phyloP scores from a whole-genome alignment of 2,329 filamentous ascomycete species.

The Huntiella omanensis region DNA sequence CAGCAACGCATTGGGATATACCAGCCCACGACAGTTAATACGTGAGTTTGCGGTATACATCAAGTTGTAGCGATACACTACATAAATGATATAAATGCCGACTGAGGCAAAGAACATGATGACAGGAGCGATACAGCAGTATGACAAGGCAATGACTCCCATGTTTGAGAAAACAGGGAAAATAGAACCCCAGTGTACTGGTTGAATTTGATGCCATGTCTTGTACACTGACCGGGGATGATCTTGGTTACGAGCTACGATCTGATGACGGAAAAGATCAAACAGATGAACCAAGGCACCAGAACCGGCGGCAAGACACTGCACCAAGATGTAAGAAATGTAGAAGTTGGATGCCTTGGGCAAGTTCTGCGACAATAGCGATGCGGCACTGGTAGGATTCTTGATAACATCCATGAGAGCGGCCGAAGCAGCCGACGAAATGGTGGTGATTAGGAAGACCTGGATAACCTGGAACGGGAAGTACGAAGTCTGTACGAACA shows the following conservation, averaged over 20 bases:
- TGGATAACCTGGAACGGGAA: conserved; percentile 68
- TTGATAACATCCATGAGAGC: conserved; percentile 41
- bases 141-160: conserved; percentile 64
- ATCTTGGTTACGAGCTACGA: conserved; percentile 56
- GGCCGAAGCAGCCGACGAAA: conserved; percentile 54
- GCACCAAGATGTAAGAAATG: conserved; percentile 81
- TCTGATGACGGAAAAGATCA: conserved; percentile 36
- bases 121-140: conserved; percentile 71
- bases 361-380: conserved; percentile 46
- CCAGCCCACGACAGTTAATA: conserved; percentile 73
- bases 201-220: conserved; percentile 55
- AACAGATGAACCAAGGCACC: conserved; percentile 51
- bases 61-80: conserved; percentile 80
- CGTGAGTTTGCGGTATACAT: conserved; percentile 67
- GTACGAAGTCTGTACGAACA: conserved; percentile 62
- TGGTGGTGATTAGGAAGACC: conserved; percentile 65
- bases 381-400: conserved; percentile 14
- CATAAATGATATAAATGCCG: conserved; percentile 64
- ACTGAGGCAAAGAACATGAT: conserved; percentile 66
- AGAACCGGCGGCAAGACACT: conserved; percentile 65
- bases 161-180: conserved; percentile 69
- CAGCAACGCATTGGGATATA: conserved; percentile 73
- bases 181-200: conserved; percentile 67
- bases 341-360: conserved; percentile 75
- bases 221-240: conserved; percentile 63